phyloP scores from a whole-genome alignment of 805 yeast genomes.

The Candida coquimbonensis region DNA sequence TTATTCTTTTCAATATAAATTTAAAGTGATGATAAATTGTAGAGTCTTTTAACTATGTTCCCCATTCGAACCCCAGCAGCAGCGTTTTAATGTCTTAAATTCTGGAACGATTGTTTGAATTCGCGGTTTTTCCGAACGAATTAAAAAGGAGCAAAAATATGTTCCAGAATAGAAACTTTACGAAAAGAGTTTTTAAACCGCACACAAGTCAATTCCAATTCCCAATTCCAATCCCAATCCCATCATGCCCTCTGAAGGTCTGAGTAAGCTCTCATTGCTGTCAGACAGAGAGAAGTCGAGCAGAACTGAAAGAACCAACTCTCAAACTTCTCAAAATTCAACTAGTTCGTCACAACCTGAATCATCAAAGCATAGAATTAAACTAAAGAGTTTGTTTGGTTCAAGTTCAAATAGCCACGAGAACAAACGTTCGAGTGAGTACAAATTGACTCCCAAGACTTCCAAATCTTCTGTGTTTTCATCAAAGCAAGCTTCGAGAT shows the following conservation, averaged over 20 bases:
- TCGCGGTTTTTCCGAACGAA: constrained; percentile 9
- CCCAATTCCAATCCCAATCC: background rate
- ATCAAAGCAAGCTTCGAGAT: constrained; percentile 15
- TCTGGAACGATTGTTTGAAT: background rate
- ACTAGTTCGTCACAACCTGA: constrained; percentile 4
- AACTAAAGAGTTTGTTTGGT: constrained; percentile 6
- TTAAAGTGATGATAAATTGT: no score
- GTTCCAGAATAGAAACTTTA: background rate
- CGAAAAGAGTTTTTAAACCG: background rate
- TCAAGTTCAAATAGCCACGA: constrained; percentile 1
- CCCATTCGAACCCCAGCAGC: no score
- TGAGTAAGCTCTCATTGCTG: constrained; percentile 3
- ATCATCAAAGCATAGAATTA: constrained; percentile 4
- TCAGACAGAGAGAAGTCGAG: background rate
- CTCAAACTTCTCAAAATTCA: constrained; percentile 4
- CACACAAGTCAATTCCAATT: background rate
- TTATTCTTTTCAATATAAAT: background rate
- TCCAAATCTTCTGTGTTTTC: constrained; percentile 21
- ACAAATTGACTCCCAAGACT: constrained; percentile 20
- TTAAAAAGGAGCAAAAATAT: constrained; percentile 9
- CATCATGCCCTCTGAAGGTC: constrained; percentile 4
- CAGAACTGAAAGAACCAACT: constrained; percentile 3
- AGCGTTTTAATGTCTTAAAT: background rate
- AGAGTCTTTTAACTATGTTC: no score
- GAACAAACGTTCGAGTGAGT: background rate